phyloP scores from a whole-genome alignment of 768 basidiomycete species.

The Sarcodon sp. region DNA sequence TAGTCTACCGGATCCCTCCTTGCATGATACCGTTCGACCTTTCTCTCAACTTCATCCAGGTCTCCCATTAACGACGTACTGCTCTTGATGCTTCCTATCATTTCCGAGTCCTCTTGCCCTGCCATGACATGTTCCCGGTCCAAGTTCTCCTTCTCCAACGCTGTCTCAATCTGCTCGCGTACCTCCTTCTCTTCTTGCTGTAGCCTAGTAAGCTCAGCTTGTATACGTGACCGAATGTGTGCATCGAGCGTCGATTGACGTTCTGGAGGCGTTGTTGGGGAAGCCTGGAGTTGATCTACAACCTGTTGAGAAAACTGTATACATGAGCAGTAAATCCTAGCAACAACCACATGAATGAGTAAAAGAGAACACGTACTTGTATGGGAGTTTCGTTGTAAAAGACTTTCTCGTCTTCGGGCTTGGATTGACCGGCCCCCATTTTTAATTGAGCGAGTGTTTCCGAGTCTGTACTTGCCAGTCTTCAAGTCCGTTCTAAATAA shows the following conservation, averaged over 20 bases:
- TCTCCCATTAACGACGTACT: slow-evolving; percentile 59
- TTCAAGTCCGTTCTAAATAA: too few species aligned
- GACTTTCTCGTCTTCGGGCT: slow-evolving; percentile 38
- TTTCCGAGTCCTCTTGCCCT: slow-evolving; percentile 19
- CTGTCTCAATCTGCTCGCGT: slow-evolving; percentile 58
- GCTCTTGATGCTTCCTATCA: slow-evolving; percentile 32
- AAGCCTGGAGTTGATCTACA: slow-evolving; percentile 61
- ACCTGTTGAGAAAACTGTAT: slow-evolving; percentile 73
- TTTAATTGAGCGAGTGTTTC: background rate
- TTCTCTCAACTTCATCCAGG: slow-evolving; percentile 57
- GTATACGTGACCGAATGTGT: slow-evolving; percentile 61
- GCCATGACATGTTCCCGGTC: slow-evolving; percentile 46
- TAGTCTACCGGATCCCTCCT: slow-evolving; percentile 40
- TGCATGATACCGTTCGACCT: slow-evolving; percentile 59
- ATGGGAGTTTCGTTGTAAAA: slow-evolving; percentile 26
- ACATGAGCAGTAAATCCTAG: slow-evolving; percentile 1
- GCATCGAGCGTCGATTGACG: slow-evolving; percentile 66
- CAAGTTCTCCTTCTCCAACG: slow-evolving; percentile 80
- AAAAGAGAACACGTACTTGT: slow-evolving; percentile 15
- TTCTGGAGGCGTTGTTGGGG: slow-evolving; percentile 46
- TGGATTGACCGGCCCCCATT: slow-evolving; percentile 69
- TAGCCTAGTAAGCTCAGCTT: slow-evolving; percentile 51
- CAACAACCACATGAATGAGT: background rate
- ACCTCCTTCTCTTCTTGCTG: slow-evolving; percentile 60
- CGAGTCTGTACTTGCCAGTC: too few species aligned